Percentiles rank a stretch among this genome's conserved stretches.
phyloP scores from a whole-genome alignment of 768 basidiomycete genomes.

The Boletus reticulatus region DNA sequence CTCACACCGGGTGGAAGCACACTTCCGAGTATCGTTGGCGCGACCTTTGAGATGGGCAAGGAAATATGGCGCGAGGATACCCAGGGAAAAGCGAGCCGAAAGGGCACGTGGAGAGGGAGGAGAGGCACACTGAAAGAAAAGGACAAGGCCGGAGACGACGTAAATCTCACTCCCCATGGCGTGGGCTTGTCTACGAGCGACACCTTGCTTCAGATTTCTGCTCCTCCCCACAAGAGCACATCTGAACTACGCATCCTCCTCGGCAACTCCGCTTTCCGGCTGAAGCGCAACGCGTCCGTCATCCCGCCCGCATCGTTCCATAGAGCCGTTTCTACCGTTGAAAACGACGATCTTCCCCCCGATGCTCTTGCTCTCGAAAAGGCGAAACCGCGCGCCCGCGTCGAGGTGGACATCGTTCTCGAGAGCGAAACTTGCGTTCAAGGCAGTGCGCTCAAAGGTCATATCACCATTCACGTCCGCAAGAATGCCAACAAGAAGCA shows the following conservation, averaged over 20 bases:
- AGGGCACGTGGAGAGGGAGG: slow-evolving; percentile 15
- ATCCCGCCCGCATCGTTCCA: slow-evolving; percentile 26
- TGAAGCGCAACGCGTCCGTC: slow-evolving; percentile 53
- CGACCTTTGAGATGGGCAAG: slow-evolving; percentile 17
- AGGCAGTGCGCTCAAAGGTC: slow-evolving; percentile 70
- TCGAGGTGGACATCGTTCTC: slow-evolving; percentile 79
- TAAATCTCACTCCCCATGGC: slow-evolving; percentile 5
- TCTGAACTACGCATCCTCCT: slow-evolving; percentile 61
- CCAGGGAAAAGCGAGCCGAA: slow-evolving; percentile 2
- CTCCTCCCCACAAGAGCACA: slow-evolving; percentile 46
- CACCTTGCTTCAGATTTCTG: slow-evolving; percentile 54
- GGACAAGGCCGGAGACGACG: slow-evolving; percentile 5
- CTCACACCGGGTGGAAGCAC: slow-evolving; percentile 32
- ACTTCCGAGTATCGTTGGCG: slow-evolving; percentile 5
- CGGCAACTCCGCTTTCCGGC: slow-evolving; percentile 55
- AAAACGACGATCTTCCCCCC: slow-evolving; percentile 12
- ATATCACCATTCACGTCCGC: slow-evolving; percentile 62
- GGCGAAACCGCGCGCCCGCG: slow-evolving; percentile 68
- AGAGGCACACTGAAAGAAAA: slow-evolving; percentile 6
- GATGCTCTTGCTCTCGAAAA: slow-evolving; percentile 58
- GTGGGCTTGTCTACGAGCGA: slow-evolving; percentile 42
- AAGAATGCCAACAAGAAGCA: slow-evolving; percentile 53
- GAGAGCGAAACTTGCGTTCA: slow-evolving; percentile 77
- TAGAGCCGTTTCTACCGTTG: neutral
- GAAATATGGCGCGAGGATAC: slow-evolving; percentile 21